Conservation (phyloP, 257 asterid genomes). For the Penstemon barbatus region DNA sequence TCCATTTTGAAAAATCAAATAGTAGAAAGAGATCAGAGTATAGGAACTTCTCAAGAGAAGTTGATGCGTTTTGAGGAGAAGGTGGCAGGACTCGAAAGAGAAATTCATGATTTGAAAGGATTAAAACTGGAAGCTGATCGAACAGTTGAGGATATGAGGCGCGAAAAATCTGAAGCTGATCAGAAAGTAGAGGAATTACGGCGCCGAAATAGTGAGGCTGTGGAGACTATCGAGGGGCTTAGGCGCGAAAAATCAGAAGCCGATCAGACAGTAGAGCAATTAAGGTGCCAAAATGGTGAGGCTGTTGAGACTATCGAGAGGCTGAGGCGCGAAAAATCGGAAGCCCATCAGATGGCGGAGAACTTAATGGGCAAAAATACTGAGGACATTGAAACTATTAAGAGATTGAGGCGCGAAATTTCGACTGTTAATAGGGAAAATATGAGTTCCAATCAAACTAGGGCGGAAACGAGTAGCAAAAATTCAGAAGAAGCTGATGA, state of each 20-base stretch:
- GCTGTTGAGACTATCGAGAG: background rate
- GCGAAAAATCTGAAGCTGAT: background rate
- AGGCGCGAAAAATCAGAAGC: background rate
- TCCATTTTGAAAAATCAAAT: background rate
- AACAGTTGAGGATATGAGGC: background rate
- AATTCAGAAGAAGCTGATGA: background rate
- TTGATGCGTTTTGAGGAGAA: background rate
- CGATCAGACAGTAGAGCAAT: background rate
- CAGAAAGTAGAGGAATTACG: background rate
- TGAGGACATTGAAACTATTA: background rate
- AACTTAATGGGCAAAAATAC: background rate
- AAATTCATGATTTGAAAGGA: slow-evolving; percentile 7
- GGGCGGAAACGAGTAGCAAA: too few relatives aligned
- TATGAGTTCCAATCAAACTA: too few relatives aligned
- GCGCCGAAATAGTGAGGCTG: background rate
- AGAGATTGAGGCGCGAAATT: background rate
- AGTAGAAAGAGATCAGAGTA: background rate
- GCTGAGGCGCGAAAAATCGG: background rate
- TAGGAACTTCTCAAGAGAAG: background rate
- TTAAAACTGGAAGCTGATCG: slow-evolving; percentile 3
- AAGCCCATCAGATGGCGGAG: background rate
- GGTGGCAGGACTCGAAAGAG: background rate
- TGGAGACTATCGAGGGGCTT: background rate
- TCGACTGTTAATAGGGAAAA: too few relatives aligned
- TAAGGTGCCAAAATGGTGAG: background rate